Conservation (phyloP, 768 basidiomycete genomes). For the Russula brevipes region DNA sequence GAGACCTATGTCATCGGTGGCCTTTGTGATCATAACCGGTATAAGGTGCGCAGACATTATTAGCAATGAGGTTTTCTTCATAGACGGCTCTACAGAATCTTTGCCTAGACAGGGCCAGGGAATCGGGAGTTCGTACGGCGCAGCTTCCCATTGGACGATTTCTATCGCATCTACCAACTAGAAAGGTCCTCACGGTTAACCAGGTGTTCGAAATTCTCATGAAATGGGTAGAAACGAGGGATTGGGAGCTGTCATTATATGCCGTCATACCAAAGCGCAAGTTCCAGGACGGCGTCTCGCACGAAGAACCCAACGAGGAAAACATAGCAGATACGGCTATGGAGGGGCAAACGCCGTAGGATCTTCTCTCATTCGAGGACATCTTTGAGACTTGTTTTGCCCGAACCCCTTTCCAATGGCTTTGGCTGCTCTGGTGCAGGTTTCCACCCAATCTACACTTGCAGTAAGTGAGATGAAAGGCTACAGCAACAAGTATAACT, state of each 20-base stretch:
- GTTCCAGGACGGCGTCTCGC: slow-evolving; percentile 49
- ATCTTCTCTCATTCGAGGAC: slow-evolving; percentile 37
- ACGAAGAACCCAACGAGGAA: slow-evolving; percentile 14
- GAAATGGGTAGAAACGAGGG: slow-evolving; percentile 77
- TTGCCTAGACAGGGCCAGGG: slow-evolving; percentile 79
- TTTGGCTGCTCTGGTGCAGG: slow-evolving; percentile 62
- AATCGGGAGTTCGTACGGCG: slow-evolving; percentile 72
- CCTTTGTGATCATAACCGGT: slow-evolving; percentile 92
- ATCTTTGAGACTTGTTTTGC: slow-evolving; percentile 56
- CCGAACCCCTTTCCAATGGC: slow-evolving; percentile 60
- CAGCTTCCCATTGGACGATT: slow-evolving; percentile 94
- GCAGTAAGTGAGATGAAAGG: not conserved
- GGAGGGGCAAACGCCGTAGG: not conserved
- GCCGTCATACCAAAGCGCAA: slow-evolving; percentile 92
- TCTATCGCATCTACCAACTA: slow-evolving; percentile 73
- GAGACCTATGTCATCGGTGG: slow-evolving; percentile 95
- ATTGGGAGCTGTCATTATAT: slow-evolving; percentile 85
- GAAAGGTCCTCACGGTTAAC: slow-evolving; percentile 96
- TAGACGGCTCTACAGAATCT: slow-evolving; percentile 53
- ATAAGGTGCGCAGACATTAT: slow-evolving; percentile 55
- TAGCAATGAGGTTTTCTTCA: not conserved
- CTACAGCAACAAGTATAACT: slow-evolving; percentile 26
- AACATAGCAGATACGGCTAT: not conserved
- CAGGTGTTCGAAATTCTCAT: slow-evolving; percentile 90
- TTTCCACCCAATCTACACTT: slow-evolving; percentile 74